Evolutionary conservation across 2,329 filamentous ascomycete species (phyloP), one percentile per base, ranked within the genome.

Genomic region (Phialocephala subalpina): DNA sequence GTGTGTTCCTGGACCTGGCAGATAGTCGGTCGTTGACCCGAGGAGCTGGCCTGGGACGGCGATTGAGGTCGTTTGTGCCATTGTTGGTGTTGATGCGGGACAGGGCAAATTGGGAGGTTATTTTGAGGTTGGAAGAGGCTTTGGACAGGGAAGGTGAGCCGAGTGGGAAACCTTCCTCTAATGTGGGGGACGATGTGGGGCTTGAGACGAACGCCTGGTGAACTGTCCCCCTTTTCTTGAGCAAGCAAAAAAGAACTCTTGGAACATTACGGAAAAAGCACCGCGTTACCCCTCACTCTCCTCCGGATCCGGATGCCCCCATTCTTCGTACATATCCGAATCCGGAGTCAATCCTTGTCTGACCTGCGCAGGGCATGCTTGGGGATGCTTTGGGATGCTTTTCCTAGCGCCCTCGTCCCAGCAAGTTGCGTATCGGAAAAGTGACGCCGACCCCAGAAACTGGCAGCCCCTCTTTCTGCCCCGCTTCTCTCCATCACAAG

Each of bases 21-120:
- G 80, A 79, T 91, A 94, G 71, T 88, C 86, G 63, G 85, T 82
- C 20, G 84, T 80, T 20, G 90, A 81, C 35, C 92, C 94, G 47
- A 99, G 87, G 55, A 89, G 81, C 77, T 96, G 92, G 77, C 96
- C 96, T 12, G 96, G 96, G 57, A 97, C 85, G 62, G 90, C 92
- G 72, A 93, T 69, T 27, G 72, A 59, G 5, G 66, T 53, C 27
- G 59, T 62, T 62, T 73, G 68, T 22, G 69, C 68, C 72, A 75
- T 74, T 63, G 25, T 22, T 53, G 16, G 16, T 38, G 5, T 45
- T 36, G 33, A n/a, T n/a, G n/a, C 5, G n/a, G 20, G 6, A n/a
- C 6, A 16, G 22, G 2, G 29, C 33, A 25, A 25, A 49, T 16
- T 53, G 49, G 49, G 60, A 20, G 18, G 49, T 47, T 22, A 52